Evolutionary conservation across 129 eudicot species (phyloP).

Genomic region (Heracleum sosnowskyi): DNA sequence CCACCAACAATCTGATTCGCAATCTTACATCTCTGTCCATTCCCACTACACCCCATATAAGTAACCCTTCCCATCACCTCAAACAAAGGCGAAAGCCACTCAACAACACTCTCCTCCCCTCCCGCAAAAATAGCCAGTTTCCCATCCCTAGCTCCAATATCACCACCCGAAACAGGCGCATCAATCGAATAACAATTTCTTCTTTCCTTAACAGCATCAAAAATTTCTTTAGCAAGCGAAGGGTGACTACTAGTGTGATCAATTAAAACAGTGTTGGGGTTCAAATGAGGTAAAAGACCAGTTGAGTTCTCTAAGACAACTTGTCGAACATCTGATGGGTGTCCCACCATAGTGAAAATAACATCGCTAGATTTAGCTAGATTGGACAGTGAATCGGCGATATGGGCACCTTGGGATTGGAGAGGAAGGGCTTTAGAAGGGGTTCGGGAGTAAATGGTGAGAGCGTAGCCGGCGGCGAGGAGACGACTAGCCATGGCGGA

Average conservation of each 20-base stretch:
- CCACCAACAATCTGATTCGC: conserved; percentile 89
- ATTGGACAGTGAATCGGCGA: conserved; percentile 45
- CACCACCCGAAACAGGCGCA: conserved; percentile 92
- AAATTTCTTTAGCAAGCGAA: conserved; percentile 43
- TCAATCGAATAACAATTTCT: conserved; percentile 54
- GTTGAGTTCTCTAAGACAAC: conserved; percentile 42
- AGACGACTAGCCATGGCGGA: conserved; percentile 86
- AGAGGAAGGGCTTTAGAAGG: conserved; percentile 64
- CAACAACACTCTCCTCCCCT: conserved; percentile 52
- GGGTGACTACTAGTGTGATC: conserved; percentile 93
- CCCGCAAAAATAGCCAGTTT: conserved; percentile 68
- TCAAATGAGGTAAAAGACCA: conserved; percentile 31
- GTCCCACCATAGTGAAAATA: conserved; percentile 87
- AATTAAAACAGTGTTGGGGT: conserved; percentile 48
- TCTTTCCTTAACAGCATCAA: conserved; percentile 30
- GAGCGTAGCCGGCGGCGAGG: conserved; percentile 68
- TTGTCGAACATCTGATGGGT: conserved; percentile 81
- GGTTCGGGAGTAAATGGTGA: conserved; percentile 71
- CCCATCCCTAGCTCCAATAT: conserved; percentile 70
- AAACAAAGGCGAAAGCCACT: conserved; percentile 69
- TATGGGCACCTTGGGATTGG: conserved; percentile 65
- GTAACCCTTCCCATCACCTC: conserved; percentile 48
- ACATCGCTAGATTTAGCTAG: conserved; percentile 46
- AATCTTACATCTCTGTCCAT: conserved; percentile 84
- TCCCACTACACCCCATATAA: conserved; percentile 60